phyloP scores from a whole-genome alignment of 176 grass and related monocot genomes.

The Hsuehochloa calcarea region DNA sequence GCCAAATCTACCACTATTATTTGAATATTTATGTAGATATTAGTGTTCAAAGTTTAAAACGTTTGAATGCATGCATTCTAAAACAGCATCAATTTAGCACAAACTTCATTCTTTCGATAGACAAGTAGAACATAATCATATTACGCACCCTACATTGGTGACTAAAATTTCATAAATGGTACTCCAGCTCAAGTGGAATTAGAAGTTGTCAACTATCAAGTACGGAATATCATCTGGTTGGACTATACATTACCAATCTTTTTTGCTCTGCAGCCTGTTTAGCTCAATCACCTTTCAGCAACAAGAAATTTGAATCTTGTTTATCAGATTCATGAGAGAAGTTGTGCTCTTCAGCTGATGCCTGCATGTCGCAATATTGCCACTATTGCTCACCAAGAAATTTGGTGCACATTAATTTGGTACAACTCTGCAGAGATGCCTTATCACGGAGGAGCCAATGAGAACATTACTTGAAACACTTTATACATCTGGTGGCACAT shows the following conservation, averaged over 20 bases:
- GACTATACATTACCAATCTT: constrained; percentile 10
- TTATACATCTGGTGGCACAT: background rate
- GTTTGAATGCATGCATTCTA: too few relatives aligned
- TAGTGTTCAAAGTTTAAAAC: too few relatives aligned
- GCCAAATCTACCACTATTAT: too few relatives aligned
- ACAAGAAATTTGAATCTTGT: background rate
- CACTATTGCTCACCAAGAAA: background rate
- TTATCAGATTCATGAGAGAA: background rate
- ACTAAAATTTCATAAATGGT: background rate
- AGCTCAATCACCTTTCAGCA: background rate
- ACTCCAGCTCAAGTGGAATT: background rate
- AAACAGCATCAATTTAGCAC: too few relatives aligned
- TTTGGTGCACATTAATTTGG: constrained; percentile 1
- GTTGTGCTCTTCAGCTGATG: background rate
- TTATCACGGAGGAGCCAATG: background rate
- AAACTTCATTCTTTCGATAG: too few relatives aligned
- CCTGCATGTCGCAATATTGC: background rate
- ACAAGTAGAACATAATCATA: too few relatives aligned
- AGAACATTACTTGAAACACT: constrained; percentile 10
- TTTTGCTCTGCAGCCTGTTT: background rate
- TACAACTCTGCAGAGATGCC: background rate
- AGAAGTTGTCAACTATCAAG: background rate
- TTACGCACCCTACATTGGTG: background rate
- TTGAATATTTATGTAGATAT: too few relatives aligned
- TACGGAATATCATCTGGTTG: background rate